These are phyloP conservation scores for Acacia confusa DNA, from an alignment of 306 rosid species.

Conservation along the genomic window DNA sequence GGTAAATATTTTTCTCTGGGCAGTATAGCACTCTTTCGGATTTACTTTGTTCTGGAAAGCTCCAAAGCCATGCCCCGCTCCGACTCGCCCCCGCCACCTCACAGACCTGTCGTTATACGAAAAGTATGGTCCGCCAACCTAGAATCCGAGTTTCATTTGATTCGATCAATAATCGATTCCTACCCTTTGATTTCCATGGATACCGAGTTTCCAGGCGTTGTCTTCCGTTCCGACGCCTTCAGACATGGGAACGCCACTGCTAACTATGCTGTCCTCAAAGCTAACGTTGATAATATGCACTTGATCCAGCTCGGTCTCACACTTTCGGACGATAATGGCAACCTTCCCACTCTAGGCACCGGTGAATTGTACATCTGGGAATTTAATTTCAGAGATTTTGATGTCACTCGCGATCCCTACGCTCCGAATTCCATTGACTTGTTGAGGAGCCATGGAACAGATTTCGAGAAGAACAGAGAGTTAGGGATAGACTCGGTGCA, in stretches of 20 bases:
- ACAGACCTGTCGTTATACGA: conserved; percentile 38
- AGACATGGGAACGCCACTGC: conserved; percentile 3
- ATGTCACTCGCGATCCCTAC: conserved; percentile 54
- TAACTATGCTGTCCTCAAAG: conserved; percentile 58
- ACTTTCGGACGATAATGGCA: conserved; percentile 48
- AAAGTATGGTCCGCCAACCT: conserved; percentile 65
- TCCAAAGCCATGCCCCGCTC: conserved; percentile 31
- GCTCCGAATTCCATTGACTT: conserved; percentile 60
- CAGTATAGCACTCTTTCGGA: background rate
- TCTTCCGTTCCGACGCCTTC: conserved; percentile 39
- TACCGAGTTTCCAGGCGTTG: conserved; percentile 83
- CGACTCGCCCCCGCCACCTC: conserved; percentile 6
- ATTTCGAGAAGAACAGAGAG: conserved; percentile 49
- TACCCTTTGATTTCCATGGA: conserved; percentile 64
- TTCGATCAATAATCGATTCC: conserved; percentile 43
- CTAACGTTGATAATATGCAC: conserved; percentile 68
- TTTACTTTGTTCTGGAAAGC: background rate
- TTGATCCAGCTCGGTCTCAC: conserved; percentile 75
- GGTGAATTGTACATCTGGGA: conserved; percentile 51
- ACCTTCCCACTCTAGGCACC: conserved; percentile 58
- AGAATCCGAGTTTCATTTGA: conserved; percentile 47
- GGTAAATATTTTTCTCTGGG: background rate
- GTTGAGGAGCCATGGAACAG: conserved; percentile 62
- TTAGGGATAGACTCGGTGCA: conserved; percentile 46
- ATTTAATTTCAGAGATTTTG: conserved; percentile 66